These are phyloP conservation scores for Glomus cerebriforme DNA, from an alignment of 192 early-diverging fungal species.

Conservation along the genomic window DNA sequence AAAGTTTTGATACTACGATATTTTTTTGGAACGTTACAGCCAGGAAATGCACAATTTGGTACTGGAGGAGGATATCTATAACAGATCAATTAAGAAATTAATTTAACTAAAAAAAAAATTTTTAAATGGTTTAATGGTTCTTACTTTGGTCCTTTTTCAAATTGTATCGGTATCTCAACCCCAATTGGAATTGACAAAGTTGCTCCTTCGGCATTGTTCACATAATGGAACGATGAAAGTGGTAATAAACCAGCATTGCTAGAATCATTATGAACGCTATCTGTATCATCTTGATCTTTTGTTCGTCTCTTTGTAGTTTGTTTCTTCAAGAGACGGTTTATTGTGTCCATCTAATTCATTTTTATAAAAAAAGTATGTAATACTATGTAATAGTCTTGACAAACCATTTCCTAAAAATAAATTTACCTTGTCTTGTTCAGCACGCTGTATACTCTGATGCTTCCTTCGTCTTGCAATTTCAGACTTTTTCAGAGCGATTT, in stretches of 20 bases:
- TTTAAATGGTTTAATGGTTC: neutral
- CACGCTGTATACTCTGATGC: slow-evolving; percentile 75
- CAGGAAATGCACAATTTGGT: slow-evolving; percentile 48
- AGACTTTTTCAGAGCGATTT: slow-evolving; percentile 67
- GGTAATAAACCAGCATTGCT: neutral
- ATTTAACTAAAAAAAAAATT: neutral
- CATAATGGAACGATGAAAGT: slow-evolving; percentile 37
- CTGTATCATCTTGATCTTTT: slow-evolving; percentile 60
- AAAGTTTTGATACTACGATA: slow-evolving; percentile 52
- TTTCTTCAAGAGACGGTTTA: slow-evolving; percentile 80
- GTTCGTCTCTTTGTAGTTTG: slow-evolving; percentile 71
- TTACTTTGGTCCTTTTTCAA: slow-evolving; percentile 37
- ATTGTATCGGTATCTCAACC: slow-evolving; percentile 1
- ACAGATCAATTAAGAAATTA: slow-evolving; percentile 30
- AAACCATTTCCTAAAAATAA: neutral
- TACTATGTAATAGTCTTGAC: neutral
- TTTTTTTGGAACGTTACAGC: slow-evolving; percentile 55
- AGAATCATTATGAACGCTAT: slow-evolving; percentile 42
- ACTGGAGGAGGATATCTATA: slow-evolving; percentile 51
- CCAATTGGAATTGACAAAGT: slow-evolving; percentile 43
- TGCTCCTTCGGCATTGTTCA: slow-evolving; percentile 46
- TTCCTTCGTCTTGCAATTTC: slow-evolving; percentile 76
- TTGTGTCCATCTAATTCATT: slow-evolving; percentile 62
- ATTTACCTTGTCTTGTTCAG: slow-evolving; percentile 68
- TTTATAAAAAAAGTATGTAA: neutral